Base-by-base conservation (phyloP, 1,139 yeast genomes). In the Kodamaea arcana region DNA sequence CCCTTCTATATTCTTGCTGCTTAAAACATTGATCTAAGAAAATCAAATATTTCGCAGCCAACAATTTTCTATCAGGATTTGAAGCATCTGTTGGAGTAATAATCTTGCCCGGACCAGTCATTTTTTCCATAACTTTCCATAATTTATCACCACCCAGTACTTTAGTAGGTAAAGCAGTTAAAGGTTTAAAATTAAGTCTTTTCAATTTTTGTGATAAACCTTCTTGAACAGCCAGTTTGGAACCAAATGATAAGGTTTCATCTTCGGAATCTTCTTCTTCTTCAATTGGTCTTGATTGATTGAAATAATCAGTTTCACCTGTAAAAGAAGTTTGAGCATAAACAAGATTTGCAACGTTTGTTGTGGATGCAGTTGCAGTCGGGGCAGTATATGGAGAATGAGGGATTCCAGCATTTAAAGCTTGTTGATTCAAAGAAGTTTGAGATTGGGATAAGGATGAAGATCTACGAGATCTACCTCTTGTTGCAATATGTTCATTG, bases 1-100 rank as follows among this genome's bases (percentile, higher is more conserved):
- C 54, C 18, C 65, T 60, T 57, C 97, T 75, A 62, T 85, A 92
- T 48, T 70, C 75, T 50, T 74, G 81, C 61, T 92, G 97, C 32
- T 82, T 75, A 47, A 67, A 74, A 37, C 94, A 87, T 75, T 86
- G 94, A 52, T 90, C 96, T 44, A 87, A 67, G 71, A 87, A 88
- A 29, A 92, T 76, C 54, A 77, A 72, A 65, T 87, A 92, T 62
- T 92, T 92, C 28, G 81, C 85, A 42, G 72, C 63, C 54, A 92
- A 71, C 42, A 92, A 69, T 49, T 69, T 69, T 50, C 88, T 70
- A 56, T 86, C 95, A 1, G 85, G 79, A 40, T 75, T 73, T 28
- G 61, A 61, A 8, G 53, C 62, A 11, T 72, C 64, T 21, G 78
- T 65, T 6, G 97, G 97, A 43, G 67, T 58, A 31, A 92, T 83